Evolutionary conservation across 2,329 filamentous ascomycete genomes (phyloP), one percentile per base, ranked within the genome.

Genomic region (Ophiostoma quercus): DNA sequence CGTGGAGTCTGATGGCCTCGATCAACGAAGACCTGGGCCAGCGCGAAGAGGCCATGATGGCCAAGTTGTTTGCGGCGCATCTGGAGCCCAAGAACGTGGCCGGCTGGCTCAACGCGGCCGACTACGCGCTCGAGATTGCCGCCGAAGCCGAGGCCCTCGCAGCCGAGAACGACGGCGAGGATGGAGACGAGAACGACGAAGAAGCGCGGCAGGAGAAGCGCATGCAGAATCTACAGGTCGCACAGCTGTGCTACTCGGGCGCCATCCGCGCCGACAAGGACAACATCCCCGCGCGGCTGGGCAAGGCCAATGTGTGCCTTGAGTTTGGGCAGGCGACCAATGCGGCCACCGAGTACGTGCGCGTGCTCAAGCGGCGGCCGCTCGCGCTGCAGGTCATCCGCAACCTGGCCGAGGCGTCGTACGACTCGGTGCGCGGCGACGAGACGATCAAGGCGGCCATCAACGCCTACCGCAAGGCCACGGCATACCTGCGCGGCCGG

Each of bases 11-110:
- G 14, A 77, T 90, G 65, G 83, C 86, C 0, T 84, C 86, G 2
- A 85, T 90, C 68, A 87, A 87, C 74, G 81, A 85, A 71, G 87
- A 90, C 75, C 82, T 85, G 70, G 85, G 85, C 1, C 83, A 88
- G 66, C 78, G 81, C 32, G 81, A 85, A 71, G 84, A 86, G 71
- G 85, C 87, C 8, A 79, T 89, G 67, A 84, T 84, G 73, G 85
- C 87, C 63, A 83, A 85, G 78, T 82, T 89, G 51, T 85, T 86
- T 73, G 87, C 87, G 62, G 87, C 87, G 12, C 85, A 88, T 75
- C 80, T 90, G 68, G 83, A 85, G 68, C 87, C 87, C 8, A 89
- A 87, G 73, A 82, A 88, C 74, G 81, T 85, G 12, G 77, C 81
- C 1, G 82, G 84, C 8, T 90, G 88, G 88, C 78, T 89, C 43